A percentile compares a stretch with the other conserved stretches of the same genome.
These are phyloP conservation scores for Coelastrella sp. DNA, from an alignment of 139 green algal species.

Conservation along the genomic window DNA sequence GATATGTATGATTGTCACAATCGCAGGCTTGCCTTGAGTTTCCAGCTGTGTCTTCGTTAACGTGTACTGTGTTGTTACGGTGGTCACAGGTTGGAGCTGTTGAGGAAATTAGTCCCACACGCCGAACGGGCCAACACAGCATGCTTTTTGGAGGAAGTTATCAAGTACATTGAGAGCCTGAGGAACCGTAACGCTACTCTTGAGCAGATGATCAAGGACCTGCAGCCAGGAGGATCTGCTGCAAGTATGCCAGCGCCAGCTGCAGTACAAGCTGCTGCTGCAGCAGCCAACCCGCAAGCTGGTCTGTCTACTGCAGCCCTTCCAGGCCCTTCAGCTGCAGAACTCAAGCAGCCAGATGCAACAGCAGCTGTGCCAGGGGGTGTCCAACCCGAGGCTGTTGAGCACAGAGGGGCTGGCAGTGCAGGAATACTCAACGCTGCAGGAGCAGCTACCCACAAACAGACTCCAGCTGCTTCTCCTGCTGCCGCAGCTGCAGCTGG, in stretches of 20 bases:
- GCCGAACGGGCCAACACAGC: constrained; percentile 88
- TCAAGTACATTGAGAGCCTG: constrained; percentile 79
- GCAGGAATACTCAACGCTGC: not conserved
- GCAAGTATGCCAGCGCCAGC: not conserved
- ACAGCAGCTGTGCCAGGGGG: not conserved
- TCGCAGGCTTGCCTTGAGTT: not conserved
- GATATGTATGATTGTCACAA: not conserved
- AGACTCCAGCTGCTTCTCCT: not conserved
- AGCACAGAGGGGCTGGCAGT: not conserved
- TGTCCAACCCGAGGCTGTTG: not conserved
- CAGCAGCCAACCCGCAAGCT: constrained; percentile 6
- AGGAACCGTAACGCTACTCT: constrained; percentile 57
- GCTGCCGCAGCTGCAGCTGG: not conserved
- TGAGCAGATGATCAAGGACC: constrained; percentile 37
- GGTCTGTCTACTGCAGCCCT: not conserved
- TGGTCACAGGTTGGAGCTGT: constrained; percentile 71
- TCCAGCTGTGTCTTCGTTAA: too few relatives aligned
- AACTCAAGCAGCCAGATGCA: not conserved
- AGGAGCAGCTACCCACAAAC: not conserved
- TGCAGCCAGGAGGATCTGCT: constrained; percentile 24
- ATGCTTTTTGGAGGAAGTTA: constrained; percentile 84
- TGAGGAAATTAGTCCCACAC: constrained; percentile 84
- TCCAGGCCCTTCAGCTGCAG: not conserved
- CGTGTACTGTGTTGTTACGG: not conserved
- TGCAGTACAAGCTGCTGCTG: not conserved